Conservation (phyloP, 176 grass and related monocot species). For the Stipa capillata region DNA sequence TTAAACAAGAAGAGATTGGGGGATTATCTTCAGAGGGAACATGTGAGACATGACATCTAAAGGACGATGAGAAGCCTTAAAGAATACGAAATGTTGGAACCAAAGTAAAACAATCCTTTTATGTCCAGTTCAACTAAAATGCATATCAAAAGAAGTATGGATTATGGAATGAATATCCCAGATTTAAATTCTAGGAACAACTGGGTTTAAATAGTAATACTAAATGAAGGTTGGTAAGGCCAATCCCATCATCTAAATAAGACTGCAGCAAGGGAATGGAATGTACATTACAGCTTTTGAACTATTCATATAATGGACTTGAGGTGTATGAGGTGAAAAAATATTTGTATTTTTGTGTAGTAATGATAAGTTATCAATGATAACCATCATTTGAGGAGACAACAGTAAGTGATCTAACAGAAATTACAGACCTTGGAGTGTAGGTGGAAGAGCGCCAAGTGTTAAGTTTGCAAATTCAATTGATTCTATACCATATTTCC, state of each 20-base stretch:
- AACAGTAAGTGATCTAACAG: background rate
- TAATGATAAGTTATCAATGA: background rate
- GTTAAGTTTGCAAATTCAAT: slow-evolving; percentile 68
- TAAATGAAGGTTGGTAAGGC: background rate
- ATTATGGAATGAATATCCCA: background rate
- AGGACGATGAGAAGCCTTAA: background rate
- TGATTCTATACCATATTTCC: slow-evolving; percentile 73
- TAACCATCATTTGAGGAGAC: background rate
- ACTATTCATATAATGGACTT: background rate
- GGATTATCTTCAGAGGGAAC: background rate
- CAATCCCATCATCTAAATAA: background rate
- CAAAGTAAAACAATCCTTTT: background rate
- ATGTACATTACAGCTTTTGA: background rate
- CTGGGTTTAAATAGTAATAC: background rate
- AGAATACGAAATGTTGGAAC: background rate
- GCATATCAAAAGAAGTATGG: background rate
- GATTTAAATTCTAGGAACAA: background rate
- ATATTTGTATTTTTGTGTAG: background rate
- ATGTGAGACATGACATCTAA: background rate
- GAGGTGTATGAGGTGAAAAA: background rate
- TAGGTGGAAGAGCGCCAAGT: slow-evolving; percentile 60
- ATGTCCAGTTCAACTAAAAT: background rate
- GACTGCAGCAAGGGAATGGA: background rate
- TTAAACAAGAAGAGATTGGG: background rate
- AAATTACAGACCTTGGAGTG: slow-evolving; percentile 52